phyloP scores from a whole-genome alignment of 805 yeast species.

The Teunomyces stri region DNA sequence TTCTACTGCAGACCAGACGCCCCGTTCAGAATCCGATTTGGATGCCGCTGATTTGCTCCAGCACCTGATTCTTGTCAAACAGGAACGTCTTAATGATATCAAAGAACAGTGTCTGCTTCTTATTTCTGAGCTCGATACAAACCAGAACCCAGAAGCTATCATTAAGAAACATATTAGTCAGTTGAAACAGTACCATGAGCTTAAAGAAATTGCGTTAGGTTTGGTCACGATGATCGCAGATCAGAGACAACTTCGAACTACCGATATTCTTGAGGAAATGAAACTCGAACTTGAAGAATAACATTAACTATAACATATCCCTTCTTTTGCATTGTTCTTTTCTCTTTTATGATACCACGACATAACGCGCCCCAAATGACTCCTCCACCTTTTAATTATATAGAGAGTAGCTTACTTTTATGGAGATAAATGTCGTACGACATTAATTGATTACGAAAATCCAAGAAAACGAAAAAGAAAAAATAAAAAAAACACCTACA shows the following conservation, averaged over 20 bases:
- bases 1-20: constrained; percentile 8
- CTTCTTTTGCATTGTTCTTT: too few species aligned
- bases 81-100: constrained; percentile 26
- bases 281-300: constrained; percentile 21
- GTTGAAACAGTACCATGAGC: constrained; percentile 58
- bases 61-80: constrained; percentile 8
- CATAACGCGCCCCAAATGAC: background rate
- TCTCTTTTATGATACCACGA: constrained; percentile 6
- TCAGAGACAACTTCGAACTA: constrained; percentile 46
- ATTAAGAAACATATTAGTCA: constrained; percentile 51
- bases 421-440: constrained; percentile 1
- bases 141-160: constrained; percentile 41
- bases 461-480: background rate
- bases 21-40: constrained; percentile 3
- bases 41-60: constrained; percentile 6
- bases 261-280: constrained; percentile 54
- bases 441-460: background rate
- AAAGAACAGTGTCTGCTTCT: constrained; percentile 31
- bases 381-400: background rate
- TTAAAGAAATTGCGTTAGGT: constrained; percentile 59
- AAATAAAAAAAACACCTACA: background rate
- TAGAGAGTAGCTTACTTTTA: background rate
- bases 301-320: too few species aligned
- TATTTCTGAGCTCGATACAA: constrained; percentile 29
- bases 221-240: constrained; percentile 60